Percentiles rank a stretch among this genome's conserved stretches.
phyloP scores from a whole-genome alignment of 1,139 yeast species.

The Yamadazyma pseudoaaseri region DNA sequence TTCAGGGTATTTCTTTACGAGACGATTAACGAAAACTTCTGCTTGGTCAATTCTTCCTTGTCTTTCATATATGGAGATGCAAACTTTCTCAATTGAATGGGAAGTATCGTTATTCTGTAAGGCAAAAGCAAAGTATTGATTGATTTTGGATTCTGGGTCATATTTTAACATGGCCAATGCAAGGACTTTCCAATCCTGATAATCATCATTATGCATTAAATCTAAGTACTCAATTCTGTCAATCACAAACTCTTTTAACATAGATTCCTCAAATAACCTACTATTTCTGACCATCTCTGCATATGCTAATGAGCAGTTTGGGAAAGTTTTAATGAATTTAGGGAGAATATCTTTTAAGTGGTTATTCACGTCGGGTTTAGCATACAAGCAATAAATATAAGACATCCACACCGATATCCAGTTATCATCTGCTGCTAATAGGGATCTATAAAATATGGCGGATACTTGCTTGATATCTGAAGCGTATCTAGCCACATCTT shows the following conservation, averaged over 20 bases:
- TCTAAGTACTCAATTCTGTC: conserved; percentile 17
- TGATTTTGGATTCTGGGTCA: conserved; percentile 13
- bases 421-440: conserved; percentile 11
- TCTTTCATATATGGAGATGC: conserved; percentile 28
- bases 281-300: conserved; percentile 30
- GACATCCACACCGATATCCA: conserved; percentile 32
- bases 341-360: conserved; percentile 9
- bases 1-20: conserved; percentile 26
- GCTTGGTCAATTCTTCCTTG: conserved; percentile 27
- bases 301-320: conserved; percentile 23
- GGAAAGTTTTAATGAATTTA: conserved; percentile 13
- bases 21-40: conserved; percentile 20
- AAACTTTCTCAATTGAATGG: conserved; percentile 44
- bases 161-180: conserved; percentile 28
- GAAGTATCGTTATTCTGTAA: conserved; percentile 29
- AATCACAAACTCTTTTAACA: conserved; percentile 2
- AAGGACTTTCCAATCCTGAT: conserved; percentile 37
- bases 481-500: conserved; percentile 23
- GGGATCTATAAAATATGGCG: conserved; percentile 24
- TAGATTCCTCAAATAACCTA: conserved; percentile 11
- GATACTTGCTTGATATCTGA: conserved; percentile 14
- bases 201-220: conserved; percentile 18
- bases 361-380: conserved; percentile 7
- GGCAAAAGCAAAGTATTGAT: conserved; percentile 20
- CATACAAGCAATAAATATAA: conserved; percentile 24